Conservation (phyloP, 495 filamentous ascomycete genomes). For the Elasticomyces elasticus region DNA sequence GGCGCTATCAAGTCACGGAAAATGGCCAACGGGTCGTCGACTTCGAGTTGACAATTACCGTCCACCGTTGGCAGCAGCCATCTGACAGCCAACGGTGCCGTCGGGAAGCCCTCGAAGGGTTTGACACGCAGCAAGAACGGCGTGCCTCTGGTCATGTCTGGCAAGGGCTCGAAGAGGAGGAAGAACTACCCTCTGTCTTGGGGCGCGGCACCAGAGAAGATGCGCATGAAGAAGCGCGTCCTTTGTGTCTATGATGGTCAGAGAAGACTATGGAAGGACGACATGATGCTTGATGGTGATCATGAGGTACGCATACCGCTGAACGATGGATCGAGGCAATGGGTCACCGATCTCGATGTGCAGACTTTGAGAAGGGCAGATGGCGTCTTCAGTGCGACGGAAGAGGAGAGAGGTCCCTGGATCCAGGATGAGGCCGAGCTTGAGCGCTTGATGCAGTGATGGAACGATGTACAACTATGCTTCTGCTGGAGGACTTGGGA, state of each 20-base stretch:
- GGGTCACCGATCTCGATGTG: constrained; percentile 89
- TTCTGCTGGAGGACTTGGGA: neutral
- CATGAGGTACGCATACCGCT: constrained; percentile 85
- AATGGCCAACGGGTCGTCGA: constrained; percentile 18
- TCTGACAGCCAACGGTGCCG: constrained; percentile 12
- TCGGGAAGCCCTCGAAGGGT: constrained; percentile 25
- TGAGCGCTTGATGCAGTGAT: constrained; percentile 22
- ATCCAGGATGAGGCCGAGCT: constrained; percentile 32
- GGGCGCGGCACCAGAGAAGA: constrained; percentile 81
- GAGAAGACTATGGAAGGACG: constrained; percentile 87
- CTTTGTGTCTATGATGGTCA: constrained; percentile 86
- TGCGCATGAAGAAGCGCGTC: constrained; percentile 96
- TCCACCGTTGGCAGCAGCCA: constrained; percentile 45
- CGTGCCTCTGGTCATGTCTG: constrained; percentile 40
- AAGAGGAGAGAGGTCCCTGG: constrained; percentile 80
- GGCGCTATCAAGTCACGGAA: constrained; percentile 37
- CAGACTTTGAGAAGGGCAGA: constrained; percentile 79
- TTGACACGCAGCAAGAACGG: constrained; percentile 40
- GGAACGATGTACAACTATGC: neutral
- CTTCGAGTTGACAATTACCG: constrained; percentile 49
- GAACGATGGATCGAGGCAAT: constrained; percentile 55
- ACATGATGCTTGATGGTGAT: constrained; percentile 96
- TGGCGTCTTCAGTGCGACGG: constrained; percentile 63
- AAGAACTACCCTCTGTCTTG: constrained; percentile 87
- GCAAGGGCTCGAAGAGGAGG: constrained; percentile 52